Base-by-base conservation (phyloP, 441 rosid genomes). In the Gossypium lobatum region DNA sequence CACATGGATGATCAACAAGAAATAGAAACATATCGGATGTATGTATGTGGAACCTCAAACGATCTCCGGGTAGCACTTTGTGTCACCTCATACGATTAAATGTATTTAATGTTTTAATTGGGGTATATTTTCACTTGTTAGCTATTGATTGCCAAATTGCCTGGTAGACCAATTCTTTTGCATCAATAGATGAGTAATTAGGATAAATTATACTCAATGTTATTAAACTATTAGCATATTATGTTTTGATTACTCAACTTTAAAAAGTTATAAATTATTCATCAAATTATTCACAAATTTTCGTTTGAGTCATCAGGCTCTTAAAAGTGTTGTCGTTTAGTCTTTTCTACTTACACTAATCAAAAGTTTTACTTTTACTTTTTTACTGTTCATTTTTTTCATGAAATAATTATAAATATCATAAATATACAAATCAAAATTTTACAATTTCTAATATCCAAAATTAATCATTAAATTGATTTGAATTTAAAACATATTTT, bases 41-140 rank as follows among this genome's bases (percentile, higher is more conserved):
- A 96, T 37, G 84, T 85, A 28, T 82, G 93, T 37, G 99, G 97
- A 77, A 96, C 99, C 52, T 89, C 99, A 0, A 92, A 96, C 46
- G 96, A 96, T 80, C 98, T 96, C 45, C 95, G 99, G 4, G 96
- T 91, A 46, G 98, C 95, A 6, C 97, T 92, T 39, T 92, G 98
- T 37, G 91, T 93, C 60, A 86, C 95, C 75, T 91, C 98, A 11
- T 90, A 86, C 54, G 98, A 96, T 88, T 95, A 74, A 82, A 83
- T 65, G 46, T 39, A 50, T 64, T 71, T 25, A 4, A 58, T 71
- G 26, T 23, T 14, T 16, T 55, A 23, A 31, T 17, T 11, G 52
- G 48, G 45, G 23, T 46, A 28, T 21, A 16, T 59, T 65, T 23
- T 55, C 50, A 52, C 26, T 55, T 46, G 17, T 45, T 57, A 10